Conservation (phyloP, 805 yeast genomes). For the Wickerhamia fluorescens region DNA sequence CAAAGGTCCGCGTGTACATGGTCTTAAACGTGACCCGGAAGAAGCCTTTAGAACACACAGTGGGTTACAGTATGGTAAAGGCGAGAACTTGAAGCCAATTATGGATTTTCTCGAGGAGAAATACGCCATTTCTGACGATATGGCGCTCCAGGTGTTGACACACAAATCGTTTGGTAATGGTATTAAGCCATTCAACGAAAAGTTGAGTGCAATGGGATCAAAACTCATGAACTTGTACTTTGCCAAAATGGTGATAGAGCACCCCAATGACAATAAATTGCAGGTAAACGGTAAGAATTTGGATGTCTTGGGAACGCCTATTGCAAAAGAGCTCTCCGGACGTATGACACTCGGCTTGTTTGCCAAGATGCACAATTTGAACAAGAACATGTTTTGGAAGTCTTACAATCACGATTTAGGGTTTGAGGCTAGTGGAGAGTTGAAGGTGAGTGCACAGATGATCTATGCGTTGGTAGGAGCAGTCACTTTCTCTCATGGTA, state of each 20-base stretch:
- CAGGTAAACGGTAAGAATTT: conserved; percentile 46
- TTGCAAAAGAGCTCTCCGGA: conserved; percentile 45
- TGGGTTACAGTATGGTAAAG: conserved; percentile 46
- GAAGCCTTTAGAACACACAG: conserved; percentile 31
- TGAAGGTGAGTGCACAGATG: conserved; percentile 47
- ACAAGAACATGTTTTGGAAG: conserved; percentile 59
- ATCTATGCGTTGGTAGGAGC: conserved; percentile 64
- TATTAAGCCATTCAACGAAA: conserved; percentile 81
- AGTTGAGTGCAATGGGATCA: conserved; percentile 64
- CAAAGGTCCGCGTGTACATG: conserved; percentile 54
- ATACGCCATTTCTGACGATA: conserved; percentile 50
- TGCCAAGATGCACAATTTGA: conserved; percentile 43
- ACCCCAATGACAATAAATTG: conserved; percentile 14
- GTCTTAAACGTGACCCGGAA: conserved; percentile 65
- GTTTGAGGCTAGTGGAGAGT: conserved; percentile 48
- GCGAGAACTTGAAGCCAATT: conserved; percentile 42
- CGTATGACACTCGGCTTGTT: conserved; percentile 45
- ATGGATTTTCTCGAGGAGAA: conserved; percentile 42
- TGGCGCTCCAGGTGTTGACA: conserved; percentile 74
- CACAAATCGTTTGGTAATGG: conserved; percentile 96
- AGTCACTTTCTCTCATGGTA: conserved; percentile 56
- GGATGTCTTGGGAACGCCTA: conserved; percentile 52
- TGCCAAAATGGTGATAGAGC: conserved; percentile 36
- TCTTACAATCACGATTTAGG: conserved; percentile 42
- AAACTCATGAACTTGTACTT: conserved; percentile 48